Percentiles rank a stretch among this genome's conserved stretches.
Conservation (phyloP, 495 filamentous ascomycete genomes). For the Penicillium angulare region DNA sequence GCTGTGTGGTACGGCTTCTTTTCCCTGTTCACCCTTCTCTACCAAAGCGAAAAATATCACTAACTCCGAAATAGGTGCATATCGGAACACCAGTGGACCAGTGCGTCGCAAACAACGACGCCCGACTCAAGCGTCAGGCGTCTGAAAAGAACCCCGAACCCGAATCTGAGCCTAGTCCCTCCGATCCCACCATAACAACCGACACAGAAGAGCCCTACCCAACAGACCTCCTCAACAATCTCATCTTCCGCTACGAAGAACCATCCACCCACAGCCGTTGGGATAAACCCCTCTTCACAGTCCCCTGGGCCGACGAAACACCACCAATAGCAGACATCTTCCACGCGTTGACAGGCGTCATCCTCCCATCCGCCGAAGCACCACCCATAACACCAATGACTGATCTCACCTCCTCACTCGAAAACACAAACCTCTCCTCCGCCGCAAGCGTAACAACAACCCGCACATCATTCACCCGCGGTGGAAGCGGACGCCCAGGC, state of each 20-base stretch:
- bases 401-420: constrained; percentile 25
- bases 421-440: constrained; percentile 26
- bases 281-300: constrained; percentile 92
- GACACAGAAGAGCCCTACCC: constrained; percentile 57
- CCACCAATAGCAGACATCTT: constrained; percentile 72
- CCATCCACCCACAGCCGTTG: constrained; percentile 92
- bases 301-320: constrained; percentile 73
- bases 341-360: constrained; percentile 62
- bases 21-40: constrained; percentile 1
- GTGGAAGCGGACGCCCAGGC: constrained; percentile 4
- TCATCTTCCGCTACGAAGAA: constrained; percentile 94
- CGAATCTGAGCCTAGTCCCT: neutral
- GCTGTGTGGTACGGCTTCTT: constrained; percentile 70
- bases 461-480: constrained; percentile 14
- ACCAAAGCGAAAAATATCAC: constrained; percentile 3
- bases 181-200: neutral
- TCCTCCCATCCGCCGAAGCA: constrained; percentile 27
- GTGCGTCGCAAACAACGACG: constrained; percentile 53
- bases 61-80: constrained; percentile 55
- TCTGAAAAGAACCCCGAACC: constrained; percentile 1
- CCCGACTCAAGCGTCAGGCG: constrained; percentile 25
- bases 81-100: constrained; percentile 73
- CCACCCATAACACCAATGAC: constrained; percentile 24
- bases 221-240: constrained; percentile 76
- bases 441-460: constrained; percentile 32